These are phyloP conservation scores for Endoconidiophora laricicola DNA, from an alignment of 2,329 filamentous ascomycete species.

Conservation along the genomic window DNA sequence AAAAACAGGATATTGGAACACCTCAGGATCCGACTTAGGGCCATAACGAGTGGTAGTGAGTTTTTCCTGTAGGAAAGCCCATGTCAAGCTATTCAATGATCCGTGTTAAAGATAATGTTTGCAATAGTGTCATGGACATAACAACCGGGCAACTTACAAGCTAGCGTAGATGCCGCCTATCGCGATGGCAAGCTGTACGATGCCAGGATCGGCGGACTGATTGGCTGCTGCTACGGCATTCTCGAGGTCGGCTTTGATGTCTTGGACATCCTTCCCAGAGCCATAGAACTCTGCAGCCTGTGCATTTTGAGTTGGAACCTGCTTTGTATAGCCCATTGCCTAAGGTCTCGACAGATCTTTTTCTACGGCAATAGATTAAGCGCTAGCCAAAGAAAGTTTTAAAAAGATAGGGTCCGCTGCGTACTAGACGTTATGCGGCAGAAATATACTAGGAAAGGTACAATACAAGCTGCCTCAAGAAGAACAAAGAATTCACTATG, in stretches of 20 bases:
- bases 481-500: no score
- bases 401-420: no score
- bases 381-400: no score
- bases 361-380: no score
- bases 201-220: slow-evolving; percentile 34
- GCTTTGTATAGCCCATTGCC: slow-evolving; percentile 51
- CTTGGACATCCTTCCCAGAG: neutral
- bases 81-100: slow-evolving; percentile 54
- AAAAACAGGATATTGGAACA: slow-evolving; percentile 87
- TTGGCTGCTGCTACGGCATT: neutral
- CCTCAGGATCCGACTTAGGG: slow-evolving; percentile 43
- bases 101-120: neutral
- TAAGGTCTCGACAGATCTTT: no score
- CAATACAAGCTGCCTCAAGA: no score
- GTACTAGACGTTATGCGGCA: no score
- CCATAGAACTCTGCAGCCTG: neutral
- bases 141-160: slow-evolving; percentile 54
- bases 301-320: slow-evolving; percentile 36
- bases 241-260: neutral
- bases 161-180: slow-evolving; percentile 94
- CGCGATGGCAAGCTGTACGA: slow-evolving; percentile 64
- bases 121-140: neutral
- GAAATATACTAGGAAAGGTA: no score
- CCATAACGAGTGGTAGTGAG: slow-evolving; percentile 87
- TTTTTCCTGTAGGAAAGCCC: slow-evolving; percentile 92